Base-by-base conservation (phyloP, 2,329 filamentous ascomycete species). In the Trichoderma sp. region DNA sequence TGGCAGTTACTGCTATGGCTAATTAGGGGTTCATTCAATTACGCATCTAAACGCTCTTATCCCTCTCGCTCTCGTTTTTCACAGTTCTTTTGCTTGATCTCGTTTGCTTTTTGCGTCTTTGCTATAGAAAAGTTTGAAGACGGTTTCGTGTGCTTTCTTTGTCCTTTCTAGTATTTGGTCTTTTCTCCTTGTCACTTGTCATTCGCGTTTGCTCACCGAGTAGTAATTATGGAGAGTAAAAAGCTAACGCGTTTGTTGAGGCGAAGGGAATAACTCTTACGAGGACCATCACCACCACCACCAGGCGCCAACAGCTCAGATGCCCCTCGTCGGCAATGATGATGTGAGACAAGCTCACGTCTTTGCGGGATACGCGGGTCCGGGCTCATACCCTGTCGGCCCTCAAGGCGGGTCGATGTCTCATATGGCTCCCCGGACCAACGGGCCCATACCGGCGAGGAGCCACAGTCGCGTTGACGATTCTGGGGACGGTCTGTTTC, bases 341-440 rank as follows among this genome's bases (percentile, higher is more conserved):
- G 92, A 95, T 78, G 86, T 92, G 73, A 91, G 93, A 76, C 91
- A 91, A 71, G 84, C 89, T 56, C 93, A 96, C 73, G 90, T 91
- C 75, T 97, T 96, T 82, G 86, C 88, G 63, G 88, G 88, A 62
- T 94, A 94, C 78, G 86, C 83, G 69, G 82, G 86, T 34, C 93
- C 93, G 78, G 85, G 84, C 68, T 68, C 65, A 58, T 86, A 88
- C 78, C 83, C 90, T 61, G 83, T 85, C 73, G 76, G 75, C 70
- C 71, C 74, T 72, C 83, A 87, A 73, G 86, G 85, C 66, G 86
- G 86, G 70, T 86, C 90, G 24, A 91, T 95, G 85, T 89, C 92
- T 63, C 85, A 89, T 64, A 87, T 93, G 79, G 79, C 79, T 73
- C 79, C 81, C 73, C 80, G 80, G 75, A 77, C 79, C 73, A 69